Evolutionary conservation across 495 filamentous ascomycete species (phyloP).

Genomic region (Aspergillus sparsus): DNA sequence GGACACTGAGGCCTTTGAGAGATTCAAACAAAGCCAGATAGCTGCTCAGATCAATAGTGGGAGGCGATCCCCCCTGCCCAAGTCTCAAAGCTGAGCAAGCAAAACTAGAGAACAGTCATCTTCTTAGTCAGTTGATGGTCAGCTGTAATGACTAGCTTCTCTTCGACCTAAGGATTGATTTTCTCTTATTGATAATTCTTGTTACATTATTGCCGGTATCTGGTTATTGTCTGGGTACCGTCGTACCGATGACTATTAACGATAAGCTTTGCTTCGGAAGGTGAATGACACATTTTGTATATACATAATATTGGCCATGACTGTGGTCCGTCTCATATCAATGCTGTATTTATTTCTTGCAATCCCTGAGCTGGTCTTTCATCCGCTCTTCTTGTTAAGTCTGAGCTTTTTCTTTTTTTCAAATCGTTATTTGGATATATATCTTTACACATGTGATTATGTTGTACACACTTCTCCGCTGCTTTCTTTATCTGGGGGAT

Average conservation of each 20-base stretch:
- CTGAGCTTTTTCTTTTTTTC: neutral
- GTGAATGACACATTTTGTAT: neutral
- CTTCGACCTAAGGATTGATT: neutral
- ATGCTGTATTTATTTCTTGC: slow-evolving; percentile 1
- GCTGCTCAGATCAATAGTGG: slow-evolving; percentile 62
- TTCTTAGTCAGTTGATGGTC: neutral
- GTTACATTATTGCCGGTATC: neutral
- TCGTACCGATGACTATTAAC: neutral
- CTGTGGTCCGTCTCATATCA: neutral
- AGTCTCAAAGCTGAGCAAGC: slow-evolving; percentile 4
- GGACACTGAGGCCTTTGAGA: slow-evolving; percentile 62
- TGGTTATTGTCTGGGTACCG: neutral
- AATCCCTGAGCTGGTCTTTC: neutral
- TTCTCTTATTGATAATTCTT: neutral
- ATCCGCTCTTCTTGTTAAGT: neutral
- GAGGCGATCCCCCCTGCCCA: slow-evolving; percentile 20
- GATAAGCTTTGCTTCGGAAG: neutral
- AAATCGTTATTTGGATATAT: neutral
- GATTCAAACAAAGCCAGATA: slow-evolving; percentile 67
- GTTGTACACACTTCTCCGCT: neutral
- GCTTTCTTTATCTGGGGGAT: neutral
- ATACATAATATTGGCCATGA: slow-evolving; percentile 6
- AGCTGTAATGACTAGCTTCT: neutral
- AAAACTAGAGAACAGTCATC: slow-evolving; percentile 6
- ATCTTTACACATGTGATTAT: neutral